Evolutionary conservation across 2,329 filamentous ascomycete species (phyloP).

Genomic region (Cytospora paraplurivora): DNA sequence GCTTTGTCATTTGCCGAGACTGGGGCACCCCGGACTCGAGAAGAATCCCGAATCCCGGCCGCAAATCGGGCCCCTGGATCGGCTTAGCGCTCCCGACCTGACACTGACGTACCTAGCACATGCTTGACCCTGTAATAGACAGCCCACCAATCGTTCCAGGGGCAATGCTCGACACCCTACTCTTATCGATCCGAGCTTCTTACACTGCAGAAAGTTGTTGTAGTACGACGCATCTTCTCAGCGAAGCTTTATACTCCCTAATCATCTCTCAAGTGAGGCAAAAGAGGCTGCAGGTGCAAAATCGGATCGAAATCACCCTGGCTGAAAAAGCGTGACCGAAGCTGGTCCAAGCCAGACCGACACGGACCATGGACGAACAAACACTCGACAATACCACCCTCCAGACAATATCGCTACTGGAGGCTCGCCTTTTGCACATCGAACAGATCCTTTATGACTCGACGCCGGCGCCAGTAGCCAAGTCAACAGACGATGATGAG

Average conservation of each 20-base stretch:
- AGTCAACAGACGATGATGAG: conserved; percentile 26
- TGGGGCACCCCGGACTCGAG: background rate
- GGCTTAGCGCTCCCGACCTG: conserved; percentile 15
- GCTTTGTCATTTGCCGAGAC: background rate
- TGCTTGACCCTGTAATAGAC: background rate
- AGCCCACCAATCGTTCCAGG: conserved; percentile 14
- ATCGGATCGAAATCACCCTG: background rate
- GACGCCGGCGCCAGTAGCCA: conserved; percentile 40
- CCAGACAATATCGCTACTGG: conserved; percentile 58
- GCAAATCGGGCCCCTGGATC: conserved; percentile 14
- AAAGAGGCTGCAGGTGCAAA: background rate
- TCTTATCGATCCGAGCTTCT: conserved; percentile 5
- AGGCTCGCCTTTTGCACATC: conserved; percentile 60
- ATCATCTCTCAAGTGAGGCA: background rate
- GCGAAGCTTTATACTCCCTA: too few species aligned
- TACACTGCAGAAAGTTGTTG: conserved; percentile 11
- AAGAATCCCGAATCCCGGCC: background rate
- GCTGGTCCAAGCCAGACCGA: background rate
- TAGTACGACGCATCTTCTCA: too few species aligned
- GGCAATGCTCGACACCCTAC: background rate
- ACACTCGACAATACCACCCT: conserved; percentile 56
- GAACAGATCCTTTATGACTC: conserved; percentile 61
- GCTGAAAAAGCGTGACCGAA: background rate
- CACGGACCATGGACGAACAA: conserved; percentile 32
- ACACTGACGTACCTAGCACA: conserved; percentile 13